Conservation (phyloP, 2,329 filamentous ascomycete species). For the Alternaria triticina region DNA sequence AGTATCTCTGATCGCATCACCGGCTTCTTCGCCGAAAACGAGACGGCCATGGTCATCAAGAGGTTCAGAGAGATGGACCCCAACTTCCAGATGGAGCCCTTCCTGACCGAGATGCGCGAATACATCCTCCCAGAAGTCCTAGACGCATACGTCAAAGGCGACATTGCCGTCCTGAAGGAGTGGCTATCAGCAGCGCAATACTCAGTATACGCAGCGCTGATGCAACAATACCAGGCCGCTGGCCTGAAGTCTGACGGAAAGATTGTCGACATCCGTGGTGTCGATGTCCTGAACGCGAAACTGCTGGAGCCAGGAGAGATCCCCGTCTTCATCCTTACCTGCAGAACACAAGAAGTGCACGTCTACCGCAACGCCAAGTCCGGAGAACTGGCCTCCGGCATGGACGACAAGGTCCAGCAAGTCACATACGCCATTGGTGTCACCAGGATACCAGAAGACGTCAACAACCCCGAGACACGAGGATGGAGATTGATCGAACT, state of each 20-base stretch:
- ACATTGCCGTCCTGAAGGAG: slow-evolving; percentile 85
- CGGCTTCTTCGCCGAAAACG: slow-evolving; percentile 98
- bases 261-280: slow-evolving; percentile 92
- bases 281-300: slow-evolving; percentile 82
- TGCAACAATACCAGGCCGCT: slow-evolving; percentile 92
- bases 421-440: slow-evolving; percentile 98
- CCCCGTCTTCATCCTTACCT: slow-evolving; percentile 96
- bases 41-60: slow-evolving; percentile 97
- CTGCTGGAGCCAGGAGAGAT: slow-evolving; percentile 86
- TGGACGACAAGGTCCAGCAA: slow-evolving; percentile 98
- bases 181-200: slow-evolving; percentile 98
- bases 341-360: slow-evolving; percentile 95
- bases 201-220: slow-evolving; percentile 94
- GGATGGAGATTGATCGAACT: slow-evolving; percentile 98
- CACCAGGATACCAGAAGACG: slow-evolving; percentile 90
- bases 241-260: slow-evolving; percentile 94
- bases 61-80: slow-evolving; percentile 97
- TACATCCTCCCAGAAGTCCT: slow-evolving; percentile 97
- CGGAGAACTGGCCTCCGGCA: slow-evolving; percentile 87
- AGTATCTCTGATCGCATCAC: slow-evolving; percentile 92
- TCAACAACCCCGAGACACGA: slow-evolving; percentile 94
- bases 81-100: slow-evolving; percentile 91
- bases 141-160: slow-evolving; percentile 97
- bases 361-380: slow-evolving; percentile 94
- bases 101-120: slow-evolving; percentile 92